Base-by-base conservation (phyloP, 176 grass and related monocot genomes). In the Oryza nivara region DNA sequence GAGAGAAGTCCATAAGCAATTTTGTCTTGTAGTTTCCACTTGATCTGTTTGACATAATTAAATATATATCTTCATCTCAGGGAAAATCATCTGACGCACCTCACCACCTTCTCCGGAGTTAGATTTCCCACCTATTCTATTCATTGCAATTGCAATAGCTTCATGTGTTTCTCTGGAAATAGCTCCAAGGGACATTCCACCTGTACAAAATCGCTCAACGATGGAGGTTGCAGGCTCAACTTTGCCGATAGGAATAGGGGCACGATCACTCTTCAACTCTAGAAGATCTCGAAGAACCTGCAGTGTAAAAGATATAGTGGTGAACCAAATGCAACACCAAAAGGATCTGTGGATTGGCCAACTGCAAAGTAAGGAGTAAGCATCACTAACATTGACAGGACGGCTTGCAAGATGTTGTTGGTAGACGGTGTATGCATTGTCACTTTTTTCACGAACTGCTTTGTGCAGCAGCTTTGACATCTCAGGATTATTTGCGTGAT, bases 61-160 rank as follows among this genome's bases (percentile, higher is more conserved):
- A 72, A 65, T 56, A 86, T 69, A 56, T 82, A 87, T 84, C 4
- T 73, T 79, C 7, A 58, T 70, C 26, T 77, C 73, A 81, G 32
- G 32, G 22, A 63, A 73, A 77, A 16, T 70, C 64, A 73, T 87
- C 80, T 54, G 51, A 90, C 96, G 16, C 44, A 96, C 97, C 97
- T 99, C 97, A 38, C 97, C 97, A 91, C 97, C 97, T 99, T 99
- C 97, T 85, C 97, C 97, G 22, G 97, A 99, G 67, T 99, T 99
- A 54, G 97, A 99, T 88, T 99, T 99, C 41, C 97, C 97, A 63
- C 97, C 92, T 86, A 99, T 74, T 83, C 97, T 93, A 69, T 99
- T 99, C 97, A 99, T 99, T 67, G 97, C 97, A 75, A 99, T 96
- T 69, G 97, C 97, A 73, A 99, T 99, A 74, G 93, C 92, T 96